Evolutionary conservation across 1,139 yeast species (phyloP).

Genomic region (Yamadazyma triangularis): DNA sequence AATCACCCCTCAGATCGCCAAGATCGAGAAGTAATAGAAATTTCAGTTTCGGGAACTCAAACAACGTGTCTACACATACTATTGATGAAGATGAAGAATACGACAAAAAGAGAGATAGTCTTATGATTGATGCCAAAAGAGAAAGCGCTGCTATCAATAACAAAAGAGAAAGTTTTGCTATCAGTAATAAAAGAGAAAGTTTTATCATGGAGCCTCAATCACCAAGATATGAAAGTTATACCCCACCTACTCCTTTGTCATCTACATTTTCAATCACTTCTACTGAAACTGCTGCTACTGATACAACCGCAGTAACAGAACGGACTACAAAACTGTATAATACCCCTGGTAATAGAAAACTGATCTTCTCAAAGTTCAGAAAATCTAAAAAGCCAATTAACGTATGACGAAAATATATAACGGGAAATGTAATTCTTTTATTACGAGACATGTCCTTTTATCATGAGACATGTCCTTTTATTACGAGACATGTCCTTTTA

Average conservation of each 20-base stretch:
- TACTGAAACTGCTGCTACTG: too few relatives aligned
- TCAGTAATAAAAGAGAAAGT: constrained; percentile 10
- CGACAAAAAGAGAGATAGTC: constrained; percentile 1
- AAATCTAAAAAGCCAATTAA: constrained; percentile 3
- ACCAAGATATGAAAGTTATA: constrained; percentile 9
- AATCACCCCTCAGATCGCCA: constrained; percentile 3
- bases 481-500: too few relatives aligned
- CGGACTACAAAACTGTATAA: constrained; percentile 11
- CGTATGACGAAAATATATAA: background rate
- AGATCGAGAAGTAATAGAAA: constrained; percentile 6
- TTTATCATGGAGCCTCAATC: constrained; percentile 13
- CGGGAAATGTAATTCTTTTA: too few relatives aligned
- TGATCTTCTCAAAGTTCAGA: constrained; percentile 13
- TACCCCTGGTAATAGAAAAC: constrained; percentile 11
- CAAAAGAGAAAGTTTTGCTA: background rate
- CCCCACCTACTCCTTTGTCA: constrained; percentile 10
- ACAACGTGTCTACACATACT: background rate
- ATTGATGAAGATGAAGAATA: constrained; percentile 8
- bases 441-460: too few relatives aligned
- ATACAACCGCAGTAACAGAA: too few relatives aligned
- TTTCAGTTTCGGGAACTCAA: constrained; percentile 3
- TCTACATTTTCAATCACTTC: constrained; percentile 11
- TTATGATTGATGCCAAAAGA: constrained; percentile 3
- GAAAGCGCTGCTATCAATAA: too few relatives aligned
- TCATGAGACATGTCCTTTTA: too few relatives aligned